Base-by-base conservation (phyloP, 495 filamentous ascomycete genomes). In the Hypoxylon fuscum region DNA sequence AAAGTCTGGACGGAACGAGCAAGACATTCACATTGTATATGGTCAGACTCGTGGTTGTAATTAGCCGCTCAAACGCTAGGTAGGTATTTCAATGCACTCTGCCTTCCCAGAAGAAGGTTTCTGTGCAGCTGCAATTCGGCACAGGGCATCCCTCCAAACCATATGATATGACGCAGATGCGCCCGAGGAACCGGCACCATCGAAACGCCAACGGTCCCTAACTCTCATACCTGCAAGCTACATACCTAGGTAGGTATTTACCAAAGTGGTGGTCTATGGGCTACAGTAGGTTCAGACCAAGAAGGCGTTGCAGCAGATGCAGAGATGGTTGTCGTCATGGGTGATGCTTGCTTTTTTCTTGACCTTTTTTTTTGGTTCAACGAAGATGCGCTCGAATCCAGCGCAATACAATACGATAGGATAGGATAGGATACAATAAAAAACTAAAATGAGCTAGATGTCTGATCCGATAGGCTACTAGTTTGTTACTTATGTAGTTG, bases 121-220 rank as follows among this genome's bases (percentile, higher is more conserved):
- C 57, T 32, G 35, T 37, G 62, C 48, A 54, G 54, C 62, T 65
- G 62, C 62, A 65, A 51, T 45, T 55, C 54, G 61, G 54, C 55
- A 42, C 49, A 40, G 43, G 42, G 14, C 55, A 45, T 49, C 55
- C 44, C 43, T 54, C 47, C 44, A 43, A 27, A 22, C 51, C 51
- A 44, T 48, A 49, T 40, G 42, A 47, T 56, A 53, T 58, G 53
- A 64, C 54, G 59, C 59, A 64, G 48, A 53, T 45, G 47, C 60
- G 54, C 54, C 60, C 54, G 47, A 48, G 47, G 48, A 64, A 35
- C 41, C 52, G 54, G 41, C 59, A 52, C 59, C 41, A 7, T 45
- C 47, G 2, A 42, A 63, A 59, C 14, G 38, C 17, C 20, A 11
- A 29, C 22, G 8, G 23, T 18, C 18, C 23, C 9, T 23, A 25